Conservation (phyloP, 2,329 filamentous ascomycete genomes). For the Xylaria multiplex region DNA sequence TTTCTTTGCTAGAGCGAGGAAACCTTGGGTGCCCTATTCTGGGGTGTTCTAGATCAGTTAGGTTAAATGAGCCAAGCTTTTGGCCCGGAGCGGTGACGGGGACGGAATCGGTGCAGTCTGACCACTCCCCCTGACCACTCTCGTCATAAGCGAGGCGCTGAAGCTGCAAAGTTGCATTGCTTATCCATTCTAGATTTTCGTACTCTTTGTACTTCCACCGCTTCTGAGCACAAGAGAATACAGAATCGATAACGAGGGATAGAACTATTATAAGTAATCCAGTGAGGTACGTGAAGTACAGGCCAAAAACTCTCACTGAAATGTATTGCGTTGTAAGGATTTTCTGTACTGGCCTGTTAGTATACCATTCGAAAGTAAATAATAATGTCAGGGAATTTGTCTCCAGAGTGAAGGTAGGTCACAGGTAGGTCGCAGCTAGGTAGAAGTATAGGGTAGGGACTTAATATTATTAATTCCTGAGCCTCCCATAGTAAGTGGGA, state of each 20-base stretch:
- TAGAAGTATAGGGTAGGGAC: too few species aligned
- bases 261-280: conserved; percentile 37
- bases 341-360: conserved; percentile 34
- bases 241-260: conserved; percentile 34
- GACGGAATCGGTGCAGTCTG: conserved; percentile 3
- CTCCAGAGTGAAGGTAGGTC: too few species aligned
- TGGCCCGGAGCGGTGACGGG: conserved; percentile 6
- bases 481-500: too few species aligned
- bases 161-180: conserved; percentile 39
- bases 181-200: conserved; percentile 39
- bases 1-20: not conserved
- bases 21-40: not conserved
- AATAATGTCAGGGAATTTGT: too few species aligned
- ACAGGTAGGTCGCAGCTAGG: too few species aligned
- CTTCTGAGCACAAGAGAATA: conserved; percentile 28
- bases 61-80: not conserved
- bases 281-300: conserved; percentile 35
- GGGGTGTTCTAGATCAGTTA: conserved; percentile 4
- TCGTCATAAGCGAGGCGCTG: conserved; percentile 20
- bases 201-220: conserved; percentile 30
- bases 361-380: too few species aligned
- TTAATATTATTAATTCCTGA: too few species aligned
- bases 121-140: conserved; percentile 17
- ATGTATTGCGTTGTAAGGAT: conserved; percentile 35
- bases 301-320: conserved; percentile 10